Conservation (phyloP, 2,329 filamentous ascomycete genomes). For the Penicillium griseofulvum region DNA sequence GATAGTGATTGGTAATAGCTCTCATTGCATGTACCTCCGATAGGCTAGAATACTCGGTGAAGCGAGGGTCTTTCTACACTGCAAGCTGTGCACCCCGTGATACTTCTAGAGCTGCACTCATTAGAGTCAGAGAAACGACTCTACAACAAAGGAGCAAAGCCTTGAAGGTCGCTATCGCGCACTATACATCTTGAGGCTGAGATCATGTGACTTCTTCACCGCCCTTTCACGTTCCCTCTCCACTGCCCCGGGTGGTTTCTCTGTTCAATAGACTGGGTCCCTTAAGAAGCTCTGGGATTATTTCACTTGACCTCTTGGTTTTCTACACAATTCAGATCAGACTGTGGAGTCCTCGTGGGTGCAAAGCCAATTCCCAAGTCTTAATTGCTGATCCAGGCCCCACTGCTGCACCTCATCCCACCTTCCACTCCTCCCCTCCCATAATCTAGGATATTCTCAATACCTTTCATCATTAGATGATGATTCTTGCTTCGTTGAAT, state of each 20-base stretch:
- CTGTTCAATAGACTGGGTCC: conserved; percentile 12
- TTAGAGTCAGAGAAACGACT: not conserved
- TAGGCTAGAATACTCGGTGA: not conserved
- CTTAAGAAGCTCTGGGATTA: conserved; percentile 6
- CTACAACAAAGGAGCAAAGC: not conserved
- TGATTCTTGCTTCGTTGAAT: conserved; percentile 28
- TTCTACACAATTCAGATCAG: conserved; percentile 2
- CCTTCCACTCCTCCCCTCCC: conserved; percentile 18
- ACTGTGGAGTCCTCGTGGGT: conserved; percentile 15
- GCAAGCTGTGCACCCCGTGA: not conserved
- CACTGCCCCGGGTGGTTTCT: conserved; percentile 13
- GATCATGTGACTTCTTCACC: conserved; percentile 30
- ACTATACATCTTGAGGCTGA: conserved; percentile 19
- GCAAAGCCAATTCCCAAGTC: conserved; percentile 12
- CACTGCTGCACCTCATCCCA: conserved; percentile 27
- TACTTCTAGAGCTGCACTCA: not conserved
- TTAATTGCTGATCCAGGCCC: conserved; percentile 19
- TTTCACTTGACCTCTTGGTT: conserved; percentile 10
- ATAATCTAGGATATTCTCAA: conserved; percentile 4
- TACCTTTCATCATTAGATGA: conserved; percentile 21
- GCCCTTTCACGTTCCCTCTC: conserved; percentile 26
- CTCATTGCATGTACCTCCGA: not conserved
- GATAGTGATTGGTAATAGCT: not conserved
- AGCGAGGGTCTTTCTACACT: not conserved
- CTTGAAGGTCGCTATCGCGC: not conserved